phyloP scores from a whole-genome alignment of 2,329 filamentous ascomycete species.

The Stemphylium beticola region DNA sequence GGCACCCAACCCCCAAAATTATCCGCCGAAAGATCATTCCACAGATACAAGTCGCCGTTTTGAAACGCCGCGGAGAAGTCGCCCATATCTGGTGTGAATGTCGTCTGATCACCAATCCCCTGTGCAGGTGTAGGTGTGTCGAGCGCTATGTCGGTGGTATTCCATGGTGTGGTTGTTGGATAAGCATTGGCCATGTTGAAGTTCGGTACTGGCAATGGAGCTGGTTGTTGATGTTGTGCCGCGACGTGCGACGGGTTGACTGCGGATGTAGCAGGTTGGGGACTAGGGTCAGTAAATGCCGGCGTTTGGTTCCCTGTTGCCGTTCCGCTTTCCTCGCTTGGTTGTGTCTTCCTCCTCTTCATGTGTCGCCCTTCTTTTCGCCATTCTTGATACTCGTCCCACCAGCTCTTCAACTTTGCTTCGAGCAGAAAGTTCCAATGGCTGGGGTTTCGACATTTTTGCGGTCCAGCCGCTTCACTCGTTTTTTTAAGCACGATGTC shows the following conservation, averaged over 20 bases:
- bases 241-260: neutral
- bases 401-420: slow-evolving; percentile 41
- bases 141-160: slow-evolving; percentile 4
- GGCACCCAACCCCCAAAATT: slow-evolving; percentile 42
- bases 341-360: slow-evolving; percentile 26
- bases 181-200: slow-evolving; percentile 22
- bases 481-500: slow-evolving; percentile 29
- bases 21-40: slow-evolving; percentile 44
- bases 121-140: slow-evolving; percentile 1
- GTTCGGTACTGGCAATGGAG: slow-evolving; percentile 3
- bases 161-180: slow-evolving; percentile 10
- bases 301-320: slow-evolving; percentile 10
- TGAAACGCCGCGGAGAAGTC: slow-evolving; percentile 45
- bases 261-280: neutral
- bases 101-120: slow-evolving; percentile 16
- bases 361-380: slow-evolving; percentile 33
- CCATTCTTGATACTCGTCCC: slow-evolving; percentile 40
- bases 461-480: slow-evolving; percentile 34
- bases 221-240: neutral
- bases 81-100: slow-evolving; percentile 34
- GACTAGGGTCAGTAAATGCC: slow-evolving; percentile 7
- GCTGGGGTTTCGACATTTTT: slow-evolving; percentile 39
- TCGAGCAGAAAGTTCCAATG: slow-evolving; percentile 43
- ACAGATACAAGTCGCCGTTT: slow-evolving; percentile 46
- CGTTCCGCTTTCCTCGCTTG: neutral